Percentiles rank a stretch among this genome's conserved stretches.
Evolutionary conservation across 148 eudicot species (phyloP).

Genomic region (Euryodendron excelsum): DNA sequence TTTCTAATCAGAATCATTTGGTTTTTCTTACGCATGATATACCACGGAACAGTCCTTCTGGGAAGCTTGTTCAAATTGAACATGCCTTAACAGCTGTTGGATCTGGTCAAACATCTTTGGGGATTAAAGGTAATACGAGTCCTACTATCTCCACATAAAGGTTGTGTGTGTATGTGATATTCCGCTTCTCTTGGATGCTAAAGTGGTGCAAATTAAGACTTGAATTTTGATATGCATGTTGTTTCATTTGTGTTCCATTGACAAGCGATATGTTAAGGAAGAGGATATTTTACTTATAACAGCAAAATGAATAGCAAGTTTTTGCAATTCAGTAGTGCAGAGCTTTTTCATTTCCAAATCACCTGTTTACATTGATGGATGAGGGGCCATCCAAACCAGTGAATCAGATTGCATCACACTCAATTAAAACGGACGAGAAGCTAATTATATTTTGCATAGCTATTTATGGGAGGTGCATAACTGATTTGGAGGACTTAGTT

Average conservation of each 20-base stretch:
- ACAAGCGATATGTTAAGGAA: not conserved
- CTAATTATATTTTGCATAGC: too few relatives aligned
- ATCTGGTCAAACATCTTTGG: constrained; percentile 93
- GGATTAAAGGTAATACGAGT: constrained; percentile 70
- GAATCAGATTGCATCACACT: too few relatives aligned
- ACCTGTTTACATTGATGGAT: too few relatives aligned
- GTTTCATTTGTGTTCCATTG: not conserved
- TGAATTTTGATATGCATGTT: not conserved
- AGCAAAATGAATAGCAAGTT: too few relatives aligned
- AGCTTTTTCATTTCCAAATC: too few relatives aligned
- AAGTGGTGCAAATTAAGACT: too few relatives aligned
- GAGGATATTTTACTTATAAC: not conserved
- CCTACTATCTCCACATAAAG: not conserved
- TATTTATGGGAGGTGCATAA: too few relatives aligned
- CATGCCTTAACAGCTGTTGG: constrained; percentile 97
- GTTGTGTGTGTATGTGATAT: not conserved
- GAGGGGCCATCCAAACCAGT: too few relatives aligned
- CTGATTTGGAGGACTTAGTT: too few relatives aligned
- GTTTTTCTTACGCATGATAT: not conserved
- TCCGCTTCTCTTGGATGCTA: not conserved
- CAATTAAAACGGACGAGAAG: too few relatives aligned
- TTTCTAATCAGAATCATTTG: not conserved
- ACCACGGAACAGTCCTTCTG: constrained; percentile 63
- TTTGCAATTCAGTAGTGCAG: too few relatives aligned
- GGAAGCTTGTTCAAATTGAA: constrained; percentile 96